Evolutionary conservation across 2,329 filamentous ascomycete species (phyloP), one percentile per base, ranked within the genome.

Genomic region (Lachnellula hyalina): DNA sequence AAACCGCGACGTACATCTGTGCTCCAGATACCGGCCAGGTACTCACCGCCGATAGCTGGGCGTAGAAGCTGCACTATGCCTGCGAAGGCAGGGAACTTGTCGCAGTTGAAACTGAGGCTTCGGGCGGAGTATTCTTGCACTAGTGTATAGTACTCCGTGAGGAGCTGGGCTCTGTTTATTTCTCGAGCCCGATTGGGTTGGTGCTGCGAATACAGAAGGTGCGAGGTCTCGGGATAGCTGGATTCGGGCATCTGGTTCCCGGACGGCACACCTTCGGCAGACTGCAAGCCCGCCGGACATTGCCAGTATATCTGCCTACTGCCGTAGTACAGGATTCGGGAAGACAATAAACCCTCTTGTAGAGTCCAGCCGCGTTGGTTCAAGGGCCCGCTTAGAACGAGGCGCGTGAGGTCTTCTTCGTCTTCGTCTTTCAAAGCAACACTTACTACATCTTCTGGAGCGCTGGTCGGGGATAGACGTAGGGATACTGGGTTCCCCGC

Each of bases 1-100:
- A 41, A 19, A 12, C 38, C 38, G 11, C 9, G 56, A 8, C 57
- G 17, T 15, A 65, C 45, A 7, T 59, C 59, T 3, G 36, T 53
- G n/a, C 51, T 56, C 65, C 65, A 67, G 14, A 68, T 40, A 0
- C 65, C 65, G 8, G 59, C 61, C 2, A 68, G 21, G 47, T 68
- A 67, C 11, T 51, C 55, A 15, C 53, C 58, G 2, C 50, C 40
- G 2, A 55, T 58, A 11, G 51, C 28, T 7, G 41, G 21, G 17
- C 42, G 51, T 2, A 65, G 36, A 12, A 55, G 52, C 15, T 53
- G 50, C 4, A 58, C 62, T 14, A 68, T 34, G 5, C 63, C 65
- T 2, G 61, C 56, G 25, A 68, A 49, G 6, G 65, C 66, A 2
- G 59, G 55, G 21, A 68, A 54, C 9, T 61, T 62, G 35, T 67